Evolutionary conservation across 306 rosid species (phyloP).

Genomic region (Malus sylvestris): DNA sequence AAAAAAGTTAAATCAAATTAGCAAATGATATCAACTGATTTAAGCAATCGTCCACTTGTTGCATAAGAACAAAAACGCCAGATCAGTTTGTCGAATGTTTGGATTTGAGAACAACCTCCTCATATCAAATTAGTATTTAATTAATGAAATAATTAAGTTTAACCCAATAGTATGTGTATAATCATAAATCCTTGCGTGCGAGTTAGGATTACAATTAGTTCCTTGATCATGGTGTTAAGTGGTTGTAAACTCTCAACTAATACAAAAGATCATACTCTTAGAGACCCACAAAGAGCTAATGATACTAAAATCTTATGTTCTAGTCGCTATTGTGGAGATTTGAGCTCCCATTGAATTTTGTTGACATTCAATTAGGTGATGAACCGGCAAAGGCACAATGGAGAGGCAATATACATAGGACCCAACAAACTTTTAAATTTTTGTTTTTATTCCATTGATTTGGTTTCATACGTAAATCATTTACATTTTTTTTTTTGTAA

Average conservation of each 20-base stretch:
- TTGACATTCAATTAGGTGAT: too few relatives aligned
- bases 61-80: background rate
- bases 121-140: background rate
- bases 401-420: too few relatives aligned
- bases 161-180: background rate
- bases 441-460: too few relatives aligned
- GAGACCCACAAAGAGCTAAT: background rate
- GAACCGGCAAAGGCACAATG: too few relatives aligned
- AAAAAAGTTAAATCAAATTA: too few relatives aligned
- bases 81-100: background rate
- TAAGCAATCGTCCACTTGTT: background rate
- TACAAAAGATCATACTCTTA: background rate
- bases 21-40: too few relatives aligned
- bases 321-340: too few relatives aligned
- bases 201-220: background rate
- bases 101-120: too few relatives aligned
- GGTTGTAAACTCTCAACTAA: background rate
- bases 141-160: background rate
- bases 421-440: too few relatives aligned
- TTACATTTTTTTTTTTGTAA: too few relatives aligned
- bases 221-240: background rate
- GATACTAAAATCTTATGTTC: background rate
- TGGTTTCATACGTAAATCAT: too few relatives aligned
- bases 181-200: background rate
- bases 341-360: too few relatives aligned